Evolutionary conservation across 2,329 filamentous ascomycete species (phyloP), one percentile per base, ranked within the genome.

Genomic region (Neofusicoccum kwambonambiense): DNA sequence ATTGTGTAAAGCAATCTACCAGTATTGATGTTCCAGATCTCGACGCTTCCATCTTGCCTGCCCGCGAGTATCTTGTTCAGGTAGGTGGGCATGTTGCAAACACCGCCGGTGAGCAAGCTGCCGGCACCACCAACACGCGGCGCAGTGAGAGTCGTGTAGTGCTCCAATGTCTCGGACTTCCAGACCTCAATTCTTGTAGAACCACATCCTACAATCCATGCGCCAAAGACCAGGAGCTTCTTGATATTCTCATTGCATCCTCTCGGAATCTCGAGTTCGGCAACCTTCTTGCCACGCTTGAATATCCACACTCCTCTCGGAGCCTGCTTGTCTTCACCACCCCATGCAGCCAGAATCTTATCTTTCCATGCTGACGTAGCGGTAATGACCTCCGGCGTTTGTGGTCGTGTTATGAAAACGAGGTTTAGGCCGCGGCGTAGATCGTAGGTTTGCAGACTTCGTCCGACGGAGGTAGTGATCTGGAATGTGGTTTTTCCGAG

Each of bases 1-100:
- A 99, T 89, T 1, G 93, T 96, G 77, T 97, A 96, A 34, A 99
- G 87, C 62, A 97, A 83, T 76, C 96, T 97, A 54, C 84, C 93
- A 3, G 92, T 97, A 74, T 90, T 96, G 67, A 99, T 82, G 74
- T 99, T 99, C 94, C 95, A 99, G 58, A 99, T 96, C 74, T 99
- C 95, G 8, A 97, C 89, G 76, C 89, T 90, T 6, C 95, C 95
- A 75, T 99, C 93, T 68, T 86, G 86, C 71, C 92, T 89, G 9
- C 92, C 96, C 2, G 92, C 90, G 69, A 98, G 92, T 50, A 99
- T 86, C 78, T 99, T 99, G 83, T 99, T 99, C 67, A 99, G 79
- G 77, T 93, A 96, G 0, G 95, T 98, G 1, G 94, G 93, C 89
- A 98, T 92, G 72, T 87, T 96, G 74, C 88, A 90, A 70, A 97